Evolutionary conservation across 352 stramenopile genomes (phyloP).

Genomic region (Salisapilia sapeloensis): DNA sequence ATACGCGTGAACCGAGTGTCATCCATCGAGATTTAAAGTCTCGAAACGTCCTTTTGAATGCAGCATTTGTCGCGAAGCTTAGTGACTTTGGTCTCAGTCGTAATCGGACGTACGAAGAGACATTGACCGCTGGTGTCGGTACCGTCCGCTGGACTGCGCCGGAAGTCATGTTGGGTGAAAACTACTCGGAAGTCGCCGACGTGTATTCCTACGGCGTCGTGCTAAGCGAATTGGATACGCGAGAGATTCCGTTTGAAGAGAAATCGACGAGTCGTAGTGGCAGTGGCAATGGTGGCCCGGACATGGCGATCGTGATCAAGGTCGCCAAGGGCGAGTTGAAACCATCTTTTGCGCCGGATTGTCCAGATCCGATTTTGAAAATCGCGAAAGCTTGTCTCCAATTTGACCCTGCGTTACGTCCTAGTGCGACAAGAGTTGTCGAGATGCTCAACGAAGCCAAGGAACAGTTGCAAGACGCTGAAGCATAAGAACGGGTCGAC

Average conservation of each 20-base stretch:
- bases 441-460: conserved; percentile 69
- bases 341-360: conserved; percentile 49
- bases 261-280: conserved; percentile 50
- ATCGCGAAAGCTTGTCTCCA: conserved; percentile 74
- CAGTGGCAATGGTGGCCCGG: conserved; percentile 22
- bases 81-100: conserved; percentile 72
- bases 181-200: conserved; percentile 75
- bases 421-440: conserved; percentile 42
- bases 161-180: conserved; percentile 78
- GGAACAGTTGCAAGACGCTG: conserved; percentile 32
- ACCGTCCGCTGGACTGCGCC: conserved; percentile 77
- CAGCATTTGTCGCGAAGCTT: conserved; percentile 66
- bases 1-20: conserved; percentile 65
- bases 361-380: conserved; percentile 32
- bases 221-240: conserved; percentile 72
- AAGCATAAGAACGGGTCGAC: too few relatives aligned
- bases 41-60: conserved; percentile 64
- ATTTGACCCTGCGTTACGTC: conserved; percentile 68
- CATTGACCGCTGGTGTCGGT: conserved; percentile 59
- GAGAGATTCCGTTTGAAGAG: conserved; percentile 77
- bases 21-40: conserved; percentile 79
- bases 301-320: conserved; percentile 72
- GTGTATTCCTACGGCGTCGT: conserved; percentile 83
- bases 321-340: conserved; percentile 68
- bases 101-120: conserved; percentile 77